Conservation (phyloP, 164 flowering plant species). For the Vitis rotundifolia region DNA sequence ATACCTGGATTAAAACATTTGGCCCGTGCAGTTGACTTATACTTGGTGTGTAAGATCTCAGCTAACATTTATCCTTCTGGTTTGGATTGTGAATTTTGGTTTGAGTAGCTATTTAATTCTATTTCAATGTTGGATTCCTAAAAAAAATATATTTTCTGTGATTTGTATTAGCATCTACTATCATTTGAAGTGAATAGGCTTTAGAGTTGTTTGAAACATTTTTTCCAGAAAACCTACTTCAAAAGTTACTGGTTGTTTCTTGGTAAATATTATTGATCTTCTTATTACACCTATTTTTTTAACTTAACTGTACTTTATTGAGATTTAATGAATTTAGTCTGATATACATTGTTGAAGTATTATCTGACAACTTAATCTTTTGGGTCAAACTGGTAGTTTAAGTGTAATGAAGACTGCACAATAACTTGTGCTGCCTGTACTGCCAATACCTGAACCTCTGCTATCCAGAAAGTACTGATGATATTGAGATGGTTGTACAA, state of each 20-base stretch:
- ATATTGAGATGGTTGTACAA: too few relatives aligned
- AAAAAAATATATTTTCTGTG: not conserved
- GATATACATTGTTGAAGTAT: too few relatives aligned
- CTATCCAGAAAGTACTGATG: too few relatives aligned
- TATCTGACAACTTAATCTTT: too few relatives aligned
- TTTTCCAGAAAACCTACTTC: not conserved
- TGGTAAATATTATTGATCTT: not conserved
- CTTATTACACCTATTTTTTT: too few relatives aligned
- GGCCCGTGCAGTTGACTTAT: slow-evolving; percentile 85
- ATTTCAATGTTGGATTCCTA: not conserved
- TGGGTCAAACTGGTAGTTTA: too few relatives aligned
- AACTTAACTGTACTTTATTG: too few relatives aligned
- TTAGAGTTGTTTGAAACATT: not conserved
- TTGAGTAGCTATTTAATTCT: not conserved
- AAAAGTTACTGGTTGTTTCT: not conserved
- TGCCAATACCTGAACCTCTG: too few relatives aligned
- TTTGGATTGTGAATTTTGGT: not conserved
- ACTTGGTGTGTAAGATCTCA: slow-evolving; percentile 79
- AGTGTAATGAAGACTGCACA: too few relatives aligned
- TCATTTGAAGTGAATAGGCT: not conserved
- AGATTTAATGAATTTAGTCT: too few relatives aligned
- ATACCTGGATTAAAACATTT: slow-evolving; percentile 80
- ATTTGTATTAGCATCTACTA: not conserved
- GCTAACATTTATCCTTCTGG: not conserved
- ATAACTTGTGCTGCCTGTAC: too few relatives aligned